A percentile compares a stretch with the other conserved stretches of the same genome.
Evolutionary conservation across 169 alveolate genomes (phyloP).

Genomic region (Plasmodium fragile): DNA sequence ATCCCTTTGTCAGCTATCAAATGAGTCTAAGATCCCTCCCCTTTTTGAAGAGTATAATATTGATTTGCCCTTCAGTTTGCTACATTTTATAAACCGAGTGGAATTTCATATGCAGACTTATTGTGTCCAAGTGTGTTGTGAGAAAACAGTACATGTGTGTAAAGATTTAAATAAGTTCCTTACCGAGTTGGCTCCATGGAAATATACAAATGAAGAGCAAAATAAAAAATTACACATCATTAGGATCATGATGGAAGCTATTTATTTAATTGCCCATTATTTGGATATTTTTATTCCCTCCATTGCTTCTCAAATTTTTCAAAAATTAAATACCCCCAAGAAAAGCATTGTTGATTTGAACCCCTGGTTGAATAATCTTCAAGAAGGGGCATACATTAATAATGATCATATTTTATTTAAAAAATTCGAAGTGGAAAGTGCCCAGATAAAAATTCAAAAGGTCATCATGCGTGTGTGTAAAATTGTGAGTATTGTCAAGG

Average conservation of each 20-base stretch:
- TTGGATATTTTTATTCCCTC: slow-evolving; percentile 90
- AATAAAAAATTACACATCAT: slow-evolving; percentile 83
- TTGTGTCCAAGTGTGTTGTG: slow-evolving; percentile 84
- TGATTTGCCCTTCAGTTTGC: slow-evolving; percentile 84
- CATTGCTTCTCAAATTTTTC: slow-evolving; percentile 87
- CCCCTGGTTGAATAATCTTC: slow-evolving; percentile 79
- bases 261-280: slow-evolving; percentile 90
- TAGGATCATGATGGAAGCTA: slow-evolving; percentile 92
- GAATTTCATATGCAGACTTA: slow-evolving; percentile 72
- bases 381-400: slow-evolving; percentile 50
- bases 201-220: slow-evolving; percentile 73
- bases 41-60: slow-evolving; percentile 72
- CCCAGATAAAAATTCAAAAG: slow-evolving; percentile 36
- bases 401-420: slow-evolving; percentile 68
- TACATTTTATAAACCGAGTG: slow-evolving; percentile 78
- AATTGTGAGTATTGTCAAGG: slow-evolving; percentile 24
- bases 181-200: slow-evolving; percentile 93
- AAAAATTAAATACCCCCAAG: slow-evolving; percentile 84
- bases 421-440: slow-evolving; percentile 56
- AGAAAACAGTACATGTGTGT: slow-evolving; percentile 84
- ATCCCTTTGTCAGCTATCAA: slow-evolving; percentile 81
- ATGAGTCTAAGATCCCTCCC: slow-evolving; percentile 84
- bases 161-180: slow-evolving; percentile 88
- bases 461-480: slow-evolving; percentile 65
- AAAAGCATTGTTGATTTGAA: slow-evolving; percentile 75